Percentiles rank a stretch among this genome's conserved stretches.
Conservation (phyloP, 768 basidiomycete genomes). For the Lactifluus echinatus region DNA sequence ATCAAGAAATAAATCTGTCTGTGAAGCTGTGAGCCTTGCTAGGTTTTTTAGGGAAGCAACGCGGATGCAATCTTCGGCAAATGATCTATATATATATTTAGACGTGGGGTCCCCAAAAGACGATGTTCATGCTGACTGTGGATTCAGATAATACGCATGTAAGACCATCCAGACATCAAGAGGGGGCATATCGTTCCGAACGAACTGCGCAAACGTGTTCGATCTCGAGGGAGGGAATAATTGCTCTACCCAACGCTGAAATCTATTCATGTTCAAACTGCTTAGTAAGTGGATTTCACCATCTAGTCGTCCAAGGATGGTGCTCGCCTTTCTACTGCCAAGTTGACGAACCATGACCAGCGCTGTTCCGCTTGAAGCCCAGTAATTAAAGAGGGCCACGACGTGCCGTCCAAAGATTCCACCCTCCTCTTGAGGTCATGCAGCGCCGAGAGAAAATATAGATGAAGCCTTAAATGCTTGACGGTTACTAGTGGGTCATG, state of each 20-base stretch:
- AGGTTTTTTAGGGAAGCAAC: not conserved
- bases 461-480: slow-evolving; percentile 6
- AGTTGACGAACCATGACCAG: slow-evolving; percentile 34
- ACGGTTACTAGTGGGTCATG: slow-evolving; percentile 1
- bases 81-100: slow-evolving; percentile 15
- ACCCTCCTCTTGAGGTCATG: slow-evolving; percentile 7
- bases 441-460: slow-evolving; percentile 5
- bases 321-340: slow-evolving; percentile 32
- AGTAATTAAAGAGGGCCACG: slow-evolving; percentile 1
- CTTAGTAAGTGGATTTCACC: not conserved
- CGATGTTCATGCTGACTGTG: slow-evolving; percentile 24
- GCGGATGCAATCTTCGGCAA: slow-evolving; percentile 23
- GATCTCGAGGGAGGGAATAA: slow-evolving; percentile 17
- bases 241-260: slow-evolving; percentile 28
- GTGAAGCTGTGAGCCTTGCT: not conserved
- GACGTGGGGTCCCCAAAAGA: not conserved
- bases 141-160: slow-evolving; percentile 35
- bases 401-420: not conserved
- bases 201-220: slow-evolving; percentile 23
- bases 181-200: slow-evolving; percentile 27
- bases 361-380: slow-evolving; percentile 25
- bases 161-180: slow-evolving; percentile 37
- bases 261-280: slow-evolving; percentile 25
- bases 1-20: not conserved
- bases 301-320: not conserved